Base-by-base conservation (phyloP, 805 yeast genomes). In the Candida patagonica region DNA sequence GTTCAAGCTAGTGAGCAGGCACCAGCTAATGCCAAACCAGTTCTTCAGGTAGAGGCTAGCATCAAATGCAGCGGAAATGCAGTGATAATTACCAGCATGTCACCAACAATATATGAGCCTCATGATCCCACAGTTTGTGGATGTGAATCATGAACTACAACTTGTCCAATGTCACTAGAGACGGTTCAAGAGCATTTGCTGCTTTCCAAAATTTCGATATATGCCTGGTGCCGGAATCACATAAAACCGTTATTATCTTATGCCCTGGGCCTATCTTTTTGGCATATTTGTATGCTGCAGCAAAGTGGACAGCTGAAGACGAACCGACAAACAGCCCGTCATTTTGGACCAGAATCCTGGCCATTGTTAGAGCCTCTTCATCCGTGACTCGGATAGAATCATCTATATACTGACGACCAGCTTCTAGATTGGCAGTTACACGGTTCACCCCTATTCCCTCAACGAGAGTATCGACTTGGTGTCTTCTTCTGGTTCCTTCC, bases 381-480 rank as follows among this genome's bases (percentile, higher is more conserved):
- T 89, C 98, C 2, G 75, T 60, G 1, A 89, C 95, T 42, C 87
- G 66, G 15, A 84, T 67, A 0, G 96, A 79, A 46, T 78, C 88
- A 55, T 86, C 94, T 10, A 89, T 77, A 42, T 59, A 70, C 1
- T 59, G 54, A 50, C 83, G 86, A 1, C 86, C 97, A 37, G 70
- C 72, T 34, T 68, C 61, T 58, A 89, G 84, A 58, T 89, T 89
- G 53, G 73, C 71, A 0, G 98, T 89, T 20, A 92, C 64, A 47
- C 98, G 67, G 51, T 86, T 92, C 42, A 89, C 62, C 0, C 98
- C 98, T 22, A 89, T 81, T 0, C 98, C 98, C 60, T 89, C 98
- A 2, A 89, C 79, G 1, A 88, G 55, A 0, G 97, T 92, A 59
- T 89, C 98, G 1, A 89, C 97, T 61, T 89, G 98, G 59, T 92